Conservation (phyloP, 2,329 filamentous ascomycete species). For the Nemania diffusa region DNA sequence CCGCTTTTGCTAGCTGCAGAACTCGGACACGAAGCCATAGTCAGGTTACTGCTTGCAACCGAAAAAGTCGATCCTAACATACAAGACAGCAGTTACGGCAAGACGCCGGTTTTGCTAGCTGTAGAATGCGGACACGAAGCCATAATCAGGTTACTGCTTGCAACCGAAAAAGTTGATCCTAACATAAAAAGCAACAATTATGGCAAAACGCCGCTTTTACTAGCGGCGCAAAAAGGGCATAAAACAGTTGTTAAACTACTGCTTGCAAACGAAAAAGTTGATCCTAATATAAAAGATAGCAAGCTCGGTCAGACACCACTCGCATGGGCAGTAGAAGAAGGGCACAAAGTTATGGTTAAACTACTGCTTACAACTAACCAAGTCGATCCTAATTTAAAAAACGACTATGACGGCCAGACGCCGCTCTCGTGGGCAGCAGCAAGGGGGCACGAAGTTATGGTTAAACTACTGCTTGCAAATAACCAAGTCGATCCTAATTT, state of each 20-base stretch:
- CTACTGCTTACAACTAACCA: background rate
- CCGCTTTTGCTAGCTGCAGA: constrained; percentile 18
- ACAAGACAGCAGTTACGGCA: background rate
- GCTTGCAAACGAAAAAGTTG: background rate
- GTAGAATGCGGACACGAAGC: constrained; percentile 13
- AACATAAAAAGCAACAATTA: constrained; percentile 6
- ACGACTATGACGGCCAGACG: background rate
- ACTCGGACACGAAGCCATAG: constrained; percentile 9
- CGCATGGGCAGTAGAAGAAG: constrained; percentile 4
- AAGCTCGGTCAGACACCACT: constrained; percentile 19
- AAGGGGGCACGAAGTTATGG: constrained; percentile 2
- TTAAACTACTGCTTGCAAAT: constrained; percentile 6
- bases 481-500: background rate
- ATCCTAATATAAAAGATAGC: constrained; percentile 11
- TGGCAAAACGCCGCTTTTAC: constrained; percentile 5
- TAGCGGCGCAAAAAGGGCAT: constrained; percentile 10
- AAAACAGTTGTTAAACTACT: constrained; percentile 9
- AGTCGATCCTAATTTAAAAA: constrained; percentile 8
- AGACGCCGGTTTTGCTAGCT: constrained; percentile 21
- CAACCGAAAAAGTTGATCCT: background rate
- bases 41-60: constrained; percentile 5
- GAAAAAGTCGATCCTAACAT: constrained; percentile 2
- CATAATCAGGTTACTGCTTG: constrained; percentile 15
- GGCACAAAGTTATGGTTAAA: constrained; percentile 6
- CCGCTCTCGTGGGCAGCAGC: constrained; percentile 8